phyloP scores from a whole-genome alignment of 225 moss, liverwort and hornwort genomes.

The Climacium dendroides region DNA sequence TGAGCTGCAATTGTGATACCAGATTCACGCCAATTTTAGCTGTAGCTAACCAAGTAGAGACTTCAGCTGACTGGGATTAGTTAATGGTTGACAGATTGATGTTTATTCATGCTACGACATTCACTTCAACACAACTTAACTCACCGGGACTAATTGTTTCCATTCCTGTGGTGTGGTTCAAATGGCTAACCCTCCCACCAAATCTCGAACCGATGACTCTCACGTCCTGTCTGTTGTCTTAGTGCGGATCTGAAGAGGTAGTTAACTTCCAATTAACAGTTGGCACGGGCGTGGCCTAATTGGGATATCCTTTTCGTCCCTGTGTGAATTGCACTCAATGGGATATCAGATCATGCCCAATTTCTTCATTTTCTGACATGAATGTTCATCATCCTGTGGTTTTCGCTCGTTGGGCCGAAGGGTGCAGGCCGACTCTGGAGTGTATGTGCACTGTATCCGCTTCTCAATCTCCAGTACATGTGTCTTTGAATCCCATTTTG shows the following conservation, averaged over 20 bases:
- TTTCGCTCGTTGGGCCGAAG: background rate
- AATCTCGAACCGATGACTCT: background rate
- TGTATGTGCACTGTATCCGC: background rate
- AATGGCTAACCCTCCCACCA: background rate
- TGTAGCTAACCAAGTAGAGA: background rate
- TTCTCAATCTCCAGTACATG: too few relatives aligned
- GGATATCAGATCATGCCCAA: background rate
- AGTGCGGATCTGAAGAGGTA: background rate
- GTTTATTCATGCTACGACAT: background rate
- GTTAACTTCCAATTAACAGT: background rate
- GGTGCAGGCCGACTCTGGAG: background rate
- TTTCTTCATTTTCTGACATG: background rate
- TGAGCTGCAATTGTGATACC: background rate
- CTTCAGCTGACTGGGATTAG: background rate
- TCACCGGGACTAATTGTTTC: background rate
- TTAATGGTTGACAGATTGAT: background rate
- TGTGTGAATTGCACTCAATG: background rate
- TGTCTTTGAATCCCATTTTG: background rate
- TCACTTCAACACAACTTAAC: background rate
- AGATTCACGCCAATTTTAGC: background rate
- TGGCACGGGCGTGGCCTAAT: background rate
- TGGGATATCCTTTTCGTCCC: background rate
- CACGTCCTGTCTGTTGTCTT: background rate
- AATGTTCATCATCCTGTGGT: background rate
- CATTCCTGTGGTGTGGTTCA: background rate